Base-by-base conservation (phyloP, 495 filamentous ascomycete genomes). In the Xanthoparmelia taractica region DNA sequence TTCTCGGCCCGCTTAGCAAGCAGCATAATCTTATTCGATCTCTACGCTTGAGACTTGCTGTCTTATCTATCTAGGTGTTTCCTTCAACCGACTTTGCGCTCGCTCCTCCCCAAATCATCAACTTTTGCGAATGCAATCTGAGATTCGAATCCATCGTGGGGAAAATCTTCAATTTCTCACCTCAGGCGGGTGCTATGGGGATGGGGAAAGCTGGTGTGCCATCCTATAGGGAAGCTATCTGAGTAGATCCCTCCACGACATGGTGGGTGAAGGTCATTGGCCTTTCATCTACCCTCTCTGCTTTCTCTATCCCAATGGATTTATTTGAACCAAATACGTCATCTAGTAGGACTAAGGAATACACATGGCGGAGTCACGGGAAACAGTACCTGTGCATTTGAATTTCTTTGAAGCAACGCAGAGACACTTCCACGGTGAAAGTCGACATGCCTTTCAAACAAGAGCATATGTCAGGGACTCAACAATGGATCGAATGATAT, bases 221-320 rank as follows among this genome's bases (percentile, higher is more conserved):
- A n/a, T n/a, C n/a, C n/a, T n/a, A 89, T 78, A 17, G 85, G 85
- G 76, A 82, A 88, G 8, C 81, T 85, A 73, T 88, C 85, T 12
- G 79, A 78, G 66, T 89, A 90, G 36, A 89, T 63, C 0, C 87
- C 87, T 72, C 87, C 82, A 4, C 87, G 77, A 34, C 88, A 68
- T 13, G 75, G n/a, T n/a, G 58, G 0, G 85, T 88, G 47, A 75
- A 80, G 23, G 73, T 74, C 1, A 81, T 66, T 33, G 72, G 67
- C 7, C 27, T 38, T 1, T 65, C 55, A 13, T 68, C 59, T 2
- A 18, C 29, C 2, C 25, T 57, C 12, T 61, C 58, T 0, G 41
- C 48, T 11, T 37, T 29, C n/a, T 36, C n/a, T 10, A 62, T 64
- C 7, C 66, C 7, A 20, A 80, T 66, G 2, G 71, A 57, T 20